Base-by-base conservation (phyloP, 2,329 filamentous ascomycete genomes). In the Phoma sp. region DNA sequence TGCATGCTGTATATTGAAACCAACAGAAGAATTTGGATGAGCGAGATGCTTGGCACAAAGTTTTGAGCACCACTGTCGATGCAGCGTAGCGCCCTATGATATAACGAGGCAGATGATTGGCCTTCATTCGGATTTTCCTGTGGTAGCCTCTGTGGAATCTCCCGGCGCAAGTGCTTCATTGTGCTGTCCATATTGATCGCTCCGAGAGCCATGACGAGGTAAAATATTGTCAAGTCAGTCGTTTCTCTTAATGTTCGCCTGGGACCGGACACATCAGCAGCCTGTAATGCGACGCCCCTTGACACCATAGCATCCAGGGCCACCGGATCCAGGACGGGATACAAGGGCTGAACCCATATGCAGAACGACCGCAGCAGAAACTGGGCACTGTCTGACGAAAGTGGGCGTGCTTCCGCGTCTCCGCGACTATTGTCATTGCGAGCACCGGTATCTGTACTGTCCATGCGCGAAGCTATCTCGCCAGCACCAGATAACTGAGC, bases 11-110 rank as follows among this genome's bases (percentile, higher is more conserved):
- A 51, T 2, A 51, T 43, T 11, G 38, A 43, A 5, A 51, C 29
- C 21, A 51, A 23, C 4, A 51, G 32, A 7, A 51, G 47, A 17
- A 51, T 43, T 17, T 43, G 20, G 15, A 51, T 38, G n/a, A 43
- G 45, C 4, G 15, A 4, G 10, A 51, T 18, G 23, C 38, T 43
- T 18, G n/a, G n/a, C n/a, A n/a, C n/a, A n/a, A n/a, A n/a, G n/a
- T n/a, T n/a, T n/a, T n/a, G n/a, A n/a, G n/a, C n/a, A n/a, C n/a
- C n/a, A n/a, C n/a, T n/a, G n/a, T n/a, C n/a, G n/a, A n/a, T n/a
- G n/a, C n/a, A n/a, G n/a, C n/a, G n/a, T n/a, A n/a, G n/a, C n/a
- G n/a, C n/a, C n/a, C n/a, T n/a, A n/a, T n/a, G n/a, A n/a, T n/a
- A n/a, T n/a, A n/a, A n/a, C n/a, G n/a, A n/a, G n/a, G n/a, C n/a